Base-by-base conservation (phyloP, 2,329 filamentous ascomycete genomes). In the Verticillium nonalfalfae region DNA sequence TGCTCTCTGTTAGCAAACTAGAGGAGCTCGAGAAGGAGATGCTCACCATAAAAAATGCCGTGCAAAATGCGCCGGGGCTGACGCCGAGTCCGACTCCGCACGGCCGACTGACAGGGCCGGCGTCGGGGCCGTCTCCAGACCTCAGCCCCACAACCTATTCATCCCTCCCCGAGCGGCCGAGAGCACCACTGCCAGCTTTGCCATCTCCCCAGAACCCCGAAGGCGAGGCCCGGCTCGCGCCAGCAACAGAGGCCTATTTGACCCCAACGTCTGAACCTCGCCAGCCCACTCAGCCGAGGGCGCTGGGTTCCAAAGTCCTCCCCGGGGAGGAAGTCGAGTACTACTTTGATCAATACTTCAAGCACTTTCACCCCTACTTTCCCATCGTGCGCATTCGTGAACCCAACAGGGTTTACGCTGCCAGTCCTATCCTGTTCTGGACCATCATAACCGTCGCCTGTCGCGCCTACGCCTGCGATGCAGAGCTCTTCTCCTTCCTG, bases 321-420 rank as follows among this genome's bases (percentile, higher is more conserved):
- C 75, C 81, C 0, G 79, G 80, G 0, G 78, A 81, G 52, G 82
- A 85, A 54, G 79, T 85, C 59, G 79, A 83, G 60, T 82, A 78
- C 67, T 85, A 85, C 65, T 85, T 85, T 68, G 75, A 80, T 62
- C 81, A 79, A 78, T 85, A 81, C 66, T 78, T 85, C 63, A 76
- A 81, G 62, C 75, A 74, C 61, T 85, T 79, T 57, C 82, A 85
- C 61, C 77, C 77, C 2, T 82, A 81, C 64, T 75, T 85, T 56
- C 83, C 83, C 15, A 75, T 85, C 13, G 68, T 85, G 13, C 75
- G 80, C 18, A 74, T 74, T 7, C 76, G 74, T 21, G 79, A 83
- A 61, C 81, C 83, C 5, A 80, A 85, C 61, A 74, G 77, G 59
- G 79, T 78, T 64, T 85, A 82, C 64, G 75, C 79, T 10, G 68